Evolutionary conservation across 495 filamentous ascomycete species (phyloP), one percentile per base, ranked within the genome.

Genomic region (Penicillium mononematosum): DNA sequence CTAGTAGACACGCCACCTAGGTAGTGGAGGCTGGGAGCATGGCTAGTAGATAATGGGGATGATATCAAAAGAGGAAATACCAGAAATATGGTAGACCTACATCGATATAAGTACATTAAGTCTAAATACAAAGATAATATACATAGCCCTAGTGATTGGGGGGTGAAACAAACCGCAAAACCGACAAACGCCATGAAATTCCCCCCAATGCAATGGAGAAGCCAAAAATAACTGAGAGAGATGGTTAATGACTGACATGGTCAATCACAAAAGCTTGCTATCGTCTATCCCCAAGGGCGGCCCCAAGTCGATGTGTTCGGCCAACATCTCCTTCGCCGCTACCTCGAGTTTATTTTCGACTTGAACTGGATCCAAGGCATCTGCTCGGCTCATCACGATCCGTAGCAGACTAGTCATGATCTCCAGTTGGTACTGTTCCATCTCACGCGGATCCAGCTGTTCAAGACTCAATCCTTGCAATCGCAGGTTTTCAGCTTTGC

Each of bases 291-390:
- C 63, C 24, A 72, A 39, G 17, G 68, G 59, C 31, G 62, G 58
- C 3, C 69, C 74, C 22, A 79, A 58, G 45, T 71, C 58, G 31
- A 78, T 58, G 7, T 62, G 70, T 10, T 53, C 45, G 16, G 81
- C 76, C 7, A 80, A 78, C 84, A 88, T 86, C 55, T 85, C 81
- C 45, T 55, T 51, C 16, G 83, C 82, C 20, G 79, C 80, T 20
- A 67, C 59, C 22, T 65, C 62, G 24, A 86, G 67, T 41, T 77
- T 65, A 3, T 68, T 61, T 47, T 83, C 73, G n/a, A 75, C 65
- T 5, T 58, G 60, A 24, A 57, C 38, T 42, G 76, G 64, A n/a
- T 68, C 60, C 39, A 67, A 43, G 46, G 59, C 53, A 14, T 69
- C 68, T 10, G 70, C 72, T 61, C 75, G 80, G 34, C 72, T 67